Conservation (phyloP, 2,329 filamentous ascomycete species). For the Cucurbitaria berberidis region DNA sequence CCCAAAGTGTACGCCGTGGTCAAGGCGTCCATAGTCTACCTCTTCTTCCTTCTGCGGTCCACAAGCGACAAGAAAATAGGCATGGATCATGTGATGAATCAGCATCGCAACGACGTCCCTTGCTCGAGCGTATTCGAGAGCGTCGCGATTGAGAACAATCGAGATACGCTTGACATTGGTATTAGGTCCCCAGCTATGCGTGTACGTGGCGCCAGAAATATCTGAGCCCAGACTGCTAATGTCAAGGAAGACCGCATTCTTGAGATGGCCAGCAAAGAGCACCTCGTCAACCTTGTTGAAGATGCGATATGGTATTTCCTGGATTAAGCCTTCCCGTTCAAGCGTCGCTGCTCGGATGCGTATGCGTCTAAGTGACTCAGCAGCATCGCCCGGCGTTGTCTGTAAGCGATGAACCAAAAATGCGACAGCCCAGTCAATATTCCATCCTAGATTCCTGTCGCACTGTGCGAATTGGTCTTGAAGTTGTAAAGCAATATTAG, state of each 20-base stretch:
- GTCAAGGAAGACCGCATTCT: conserved; percentile 46
- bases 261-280: conserved; percentile 48
- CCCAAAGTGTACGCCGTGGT: conserved; percentile 50
- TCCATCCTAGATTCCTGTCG: conserved; percentile 46
- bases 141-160: conserved; percentile 40
- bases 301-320: conserved; percentile 40
- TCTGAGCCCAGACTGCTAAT: conserved; percentile 31
- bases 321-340: conserved; percentile 19
- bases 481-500: conserved; percentile 16
- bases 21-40: conserved; percentile 44
- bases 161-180: conserved; percentile 42
- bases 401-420: conserved; percentile 45
- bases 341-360: conserved; percentile 19
- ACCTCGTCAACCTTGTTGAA: conserved; percentile 47
- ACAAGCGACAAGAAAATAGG: conserved; percentile 53
- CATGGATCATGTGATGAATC: conserved; percentile 56
- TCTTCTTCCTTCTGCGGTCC: conserved; percentile 43
- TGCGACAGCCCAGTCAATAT: conserved; percentile 51
- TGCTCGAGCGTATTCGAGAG: conserved; percentile 31
- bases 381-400: conserved; percentile 22
- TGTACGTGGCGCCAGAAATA: conserved; percentile 47
- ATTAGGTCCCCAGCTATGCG: conserved; percentile 35
- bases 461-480: conserved; percentile 28
- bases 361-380: conserved; percentile 23
- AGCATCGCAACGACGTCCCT: conserved; percentile 46